These are phyloP conservation scores for Gastrolobium bilobum DNA, from an alignment of 306 rosid genomes.

Conservation along the genomic window DNA sequence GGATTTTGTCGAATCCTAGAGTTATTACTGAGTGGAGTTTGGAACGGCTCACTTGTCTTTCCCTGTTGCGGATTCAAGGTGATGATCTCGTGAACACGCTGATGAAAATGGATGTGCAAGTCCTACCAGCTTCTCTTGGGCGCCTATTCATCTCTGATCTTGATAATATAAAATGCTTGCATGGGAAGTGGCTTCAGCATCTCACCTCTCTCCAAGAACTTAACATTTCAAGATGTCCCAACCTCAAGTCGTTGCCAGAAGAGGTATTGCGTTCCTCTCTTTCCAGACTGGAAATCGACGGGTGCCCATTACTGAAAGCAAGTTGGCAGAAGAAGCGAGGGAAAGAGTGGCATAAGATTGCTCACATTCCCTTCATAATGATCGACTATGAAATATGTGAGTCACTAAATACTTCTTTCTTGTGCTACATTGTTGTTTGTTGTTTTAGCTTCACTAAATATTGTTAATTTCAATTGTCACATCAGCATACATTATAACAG, in stretches of 20 bases:
- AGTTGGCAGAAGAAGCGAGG: neutral
- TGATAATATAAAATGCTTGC: neutral
- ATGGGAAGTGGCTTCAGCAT: slow-evolving; percentile 30
- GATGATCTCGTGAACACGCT: neutral
- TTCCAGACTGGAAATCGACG: neutral
- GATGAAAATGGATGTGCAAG: neutral
- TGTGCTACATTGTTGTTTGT: too few species aligned
- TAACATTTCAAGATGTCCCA: neutral
- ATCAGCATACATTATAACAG: too few species aligned
- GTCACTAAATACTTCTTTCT: too few species aligned
- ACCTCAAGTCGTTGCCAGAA: slow-evolving; percentile 3
- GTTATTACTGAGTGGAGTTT: neutral
- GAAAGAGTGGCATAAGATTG: slow-evolving; percentile 30
- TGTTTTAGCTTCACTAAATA: too few species aligned
- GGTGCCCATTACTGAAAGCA: neutral
- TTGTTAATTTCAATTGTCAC: neutral
- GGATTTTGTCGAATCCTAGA: neutral
- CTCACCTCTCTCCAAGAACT: neutral
- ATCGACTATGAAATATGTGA: neutral
- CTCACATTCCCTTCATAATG: slow-evolving; percentile 19
- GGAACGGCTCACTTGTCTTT: neutral
- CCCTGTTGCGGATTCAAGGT: neutral
- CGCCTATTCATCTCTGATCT: neutral
- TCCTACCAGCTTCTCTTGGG: slow-evolving; percentile 18
- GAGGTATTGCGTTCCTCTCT: slow-evolving; percentile 12